Conservation (phyloP, 805 yeast genomes). For the Saccharomycopsis fermentans region DNA sequence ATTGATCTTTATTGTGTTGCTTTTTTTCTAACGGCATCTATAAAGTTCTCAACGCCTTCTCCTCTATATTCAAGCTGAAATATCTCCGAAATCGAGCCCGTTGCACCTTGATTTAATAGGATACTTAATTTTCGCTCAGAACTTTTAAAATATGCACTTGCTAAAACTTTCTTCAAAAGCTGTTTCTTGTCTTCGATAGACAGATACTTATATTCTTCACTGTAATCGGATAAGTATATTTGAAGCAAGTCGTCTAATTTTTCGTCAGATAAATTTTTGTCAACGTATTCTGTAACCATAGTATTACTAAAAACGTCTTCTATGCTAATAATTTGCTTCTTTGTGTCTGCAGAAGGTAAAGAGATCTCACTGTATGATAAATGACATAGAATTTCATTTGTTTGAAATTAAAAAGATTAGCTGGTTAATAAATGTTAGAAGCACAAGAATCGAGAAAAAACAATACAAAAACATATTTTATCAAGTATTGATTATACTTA, state of each 20-base stretch:
- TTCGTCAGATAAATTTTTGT: constrained; percentile 22
- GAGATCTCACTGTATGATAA: background rate
- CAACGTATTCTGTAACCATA: constrained; percentile 2
- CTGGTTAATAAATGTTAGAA: background rate
- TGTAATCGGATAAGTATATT: constrained; percentile 31
- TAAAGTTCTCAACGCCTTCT: constrained; percentile 44
- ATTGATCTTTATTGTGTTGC: constrained; percentile 8
- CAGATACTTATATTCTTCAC: constrained; percentile 20
- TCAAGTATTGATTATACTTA: background rate
- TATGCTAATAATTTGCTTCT: background rate
- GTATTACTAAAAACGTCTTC: background rate
- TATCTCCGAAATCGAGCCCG: constrained; percentile 38
- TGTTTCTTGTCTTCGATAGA: constrained; percentile 22
- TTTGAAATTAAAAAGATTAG: background rate
- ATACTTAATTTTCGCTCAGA: constrained; percentile 32
- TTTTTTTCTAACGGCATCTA: constrained; percentile 32
- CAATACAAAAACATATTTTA: background rate
- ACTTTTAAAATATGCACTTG: constrained; percentile 40
- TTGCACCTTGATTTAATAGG: constrained; percentile 38
- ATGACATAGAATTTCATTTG: background rate
- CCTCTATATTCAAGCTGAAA: constrained; percentile 41
- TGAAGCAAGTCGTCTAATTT: constrained; percentile 28
- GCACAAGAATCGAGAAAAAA: background rate
- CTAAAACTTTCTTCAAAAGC: constrained; percentile 34
- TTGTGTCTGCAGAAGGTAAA: background rate